A percentile compares a stretch with the other conserved stretches of the same genome.
phyloP scores from a whole-genome alignment of 1,139 yeast species.

The Pichia cactophila region DNA sequence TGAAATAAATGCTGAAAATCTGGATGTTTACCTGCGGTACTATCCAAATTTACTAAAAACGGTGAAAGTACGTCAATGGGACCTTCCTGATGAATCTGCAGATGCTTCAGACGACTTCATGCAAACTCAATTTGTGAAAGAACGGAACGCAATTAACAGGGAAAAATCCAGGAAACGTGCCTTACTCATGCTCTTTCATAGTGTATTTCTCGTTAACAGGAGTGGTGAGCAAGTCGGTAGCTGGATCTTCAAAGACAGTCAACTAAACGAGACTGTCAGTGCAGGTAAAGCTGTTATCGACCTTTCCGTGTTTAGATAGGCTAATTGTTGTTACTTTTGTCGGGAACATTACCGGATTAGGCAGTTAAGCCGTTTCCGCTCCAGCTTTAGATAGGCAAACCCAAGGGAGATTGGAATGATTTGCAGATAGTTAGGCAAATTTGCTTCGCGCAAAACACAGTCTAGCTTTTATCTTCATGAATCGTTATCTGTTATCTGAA shows the following conservation, averaged over 20 bases:
- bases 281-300: slow-evolving; percentile 23
- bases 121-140: slow-evolving; percentile 42
- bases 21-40: slow-evolving; percentile 5
- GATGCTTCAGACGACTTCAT: slow-evolving; percentile 45
- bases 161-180: slow-evolving; percentile 30
- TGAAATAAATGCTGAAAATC: slow-evolving; percentile 20
- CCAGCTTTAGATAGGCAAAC: too few species aligned
- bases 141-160: slow-evolving; percentile 29
- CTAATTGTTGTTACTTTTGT: too few species aligned
- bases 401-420: too few species aligned
- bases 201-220: slow-evolving; percentile 29
- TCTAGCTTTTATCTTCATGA: too few species aligned
- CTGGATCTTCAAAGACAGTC: slow-evolving; percentile 28
- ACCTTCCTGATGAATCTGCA: slow-evolving; percentile 28
- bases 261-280: slow-evolving; percentile 25
- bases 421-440: too few species aligned
- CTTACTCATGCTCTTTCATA: slow-evolving; percentile 31
- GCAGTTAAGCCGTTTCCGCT: too few species aligned
- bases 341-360: too few species aligned
- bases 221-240: slow-evolving; percentile 29
- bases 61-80: slow-evolving; percentile 14
- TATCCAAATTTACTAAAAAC: slow-evolving; percentile 14
- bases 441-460: too few species aligned
- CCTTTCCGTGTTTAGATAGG: not conserved
- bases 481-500: too few species aligned